A percentile compares a stretch with the other conserved stretches of the same genome.
Conservation (phyloP, 2,329 filamentous ascomycete genomes). For the Drechslera avenae region DNA sequence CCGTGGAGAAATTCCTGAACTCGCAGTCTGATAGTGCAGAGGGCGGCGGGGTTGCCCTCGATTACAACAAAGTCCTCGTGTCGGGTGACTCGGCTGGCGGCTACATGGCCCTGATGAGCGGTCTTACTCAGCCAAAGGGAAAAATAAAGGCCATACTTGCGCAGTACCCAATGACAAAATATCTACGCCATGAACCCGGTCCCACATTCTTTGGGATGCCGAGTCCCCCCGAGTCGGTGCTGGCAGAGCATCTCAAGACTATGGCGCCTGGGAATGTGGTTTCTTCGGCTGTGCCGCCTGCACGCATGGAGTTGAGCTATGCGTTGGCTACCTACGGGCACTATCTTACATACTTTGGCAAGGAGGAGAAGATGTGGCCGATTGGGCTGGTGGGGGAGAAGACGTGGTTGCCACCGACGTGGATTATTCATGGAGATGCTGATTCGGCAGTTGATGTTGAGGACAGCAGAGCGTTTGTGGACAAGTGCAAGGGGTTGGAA, state of each 20-base stretch:
- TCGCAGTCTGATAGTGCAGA: conserved; percentile 10
- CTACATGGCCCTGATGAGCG: conserved; percentile 45
- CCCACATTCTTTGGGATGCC: conserved; percentile 6
- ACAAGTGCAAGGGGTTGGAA: conserved; percentile 24
- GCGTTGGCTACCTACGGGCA: conserved; percentile 28
- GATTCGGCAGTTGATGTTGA: conserved; percentile 37
- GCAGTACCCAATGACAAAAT: conserved; percentile 40
- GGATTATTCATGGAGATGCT: conserved; percentile 38
- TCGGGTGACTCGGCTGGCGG: conserved; percentile 49
- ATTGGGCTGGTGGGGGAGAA: conserved; percentile 32
- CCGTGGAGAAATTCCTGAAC: conserved; percentile 14
- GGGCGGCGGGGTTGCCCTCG: conserved; percentile 17
- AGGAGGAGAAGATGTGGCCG: conserved; percentile 32
- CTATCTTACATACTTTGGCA: conserved; percentile 37
- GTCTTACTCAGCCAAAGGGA: conserved; percentile 23
- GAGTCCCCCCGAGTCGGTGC: conserved; percentile 13
- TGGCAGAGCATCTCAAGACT: conserved; percentile 31
- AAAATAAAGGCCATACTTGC: conserved; percentile 31
- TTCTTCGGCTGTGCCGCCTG: conserved; percentile 25
- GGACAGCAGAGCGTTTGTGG: conserved; percentile 33
- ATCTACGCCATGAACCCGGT: conserved; percentile 5
- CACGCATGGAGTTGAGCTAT: conserved; percentile 21
- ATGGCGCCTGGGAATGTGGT: conserved; percentile 27
- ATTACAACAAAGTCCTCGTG: conserved; percentile 37
- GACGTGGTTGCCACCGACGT: conserved; percentile 34